These are phyloP conservation scores for Rhizopogon vinicolor DNA, from an alignment of 768 basidiomycete genomes.

Conservation along the genomic window DNA sequence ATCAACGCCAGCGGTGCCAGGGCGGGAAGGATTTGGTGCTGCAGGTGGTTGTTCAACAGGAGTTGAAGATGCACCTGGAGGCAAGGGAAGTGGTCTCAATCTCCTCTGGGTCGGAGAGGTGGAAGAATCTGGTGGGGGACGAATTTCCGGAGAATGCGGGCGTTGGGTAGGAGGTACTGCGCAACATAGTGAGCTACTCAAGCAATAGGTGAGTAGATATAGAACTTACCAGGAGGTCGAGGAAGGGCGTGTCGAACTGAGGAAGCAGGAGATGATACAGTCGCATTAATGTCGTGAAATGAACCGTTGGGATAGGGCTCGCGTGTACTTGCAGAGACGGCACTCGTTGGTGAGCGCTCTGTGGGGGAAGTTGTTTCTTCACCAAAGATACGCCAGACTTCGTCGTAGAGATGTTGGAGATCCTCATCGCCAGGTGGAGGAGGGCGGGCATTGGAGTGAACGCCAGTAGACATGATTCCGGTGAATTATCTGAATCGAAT, in stretches of 20 bases:
- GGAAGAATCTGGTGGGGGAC: slow-evolving; percentile 15
- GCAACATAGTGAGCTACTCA: neutral
- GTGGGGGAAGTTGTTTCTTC: slow-evolving; percentile 38
- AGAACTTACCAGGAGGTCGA: slow-evolving; percentile 19
- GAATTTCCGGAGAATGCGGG: slow-evolving; percentile 13
- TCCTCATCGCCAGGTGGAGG: slow-evolving; percentile 61
- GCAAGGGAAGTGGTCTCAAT: slow-evolving; percentile 22
- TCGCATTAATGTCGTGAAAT: slow-evolving; percentile 16
- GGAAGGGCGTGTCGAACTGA: slow-evolving; percentile 14
- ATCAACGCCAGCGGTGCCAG: slow-evolving; percentile 21
- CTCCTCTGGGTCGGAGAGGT: slow-evolving; percentile 26
- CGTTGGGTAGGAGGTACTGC: slow-evolving; percentile 9
- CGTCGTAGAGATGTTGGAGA: slow-evolving; percentile 68
- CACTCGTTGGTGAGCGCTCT: slow-evolving; percentile 18
- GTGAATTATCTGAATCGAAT: slow-evolving; percentile 1
- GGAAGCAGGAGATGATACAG: slow-evolving; percentile 4
- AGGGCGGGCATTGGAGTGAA: slow-evolving; percentile 28
- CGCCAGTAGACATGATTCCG: slow-evolving; percentile 29
- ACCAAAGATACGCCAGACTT: slow-evolving; percentile 66
- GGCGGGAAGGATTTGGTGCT: slow-evolving; percentile 13
- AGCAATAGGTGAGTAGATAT: neutral
- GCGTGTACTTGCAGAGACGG: slow-evolving; percentile 12
- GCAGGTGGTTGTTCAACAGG: slow-evolving; percentile 11
- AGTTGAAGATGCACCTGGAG: slow-evolving; percentile 15
- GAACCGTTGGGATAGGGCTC: slow-evolving; percentile 15